Evolutionary conservation across 2,329 filamentous ascomycete species (phyloP).

Genomic region (Tolypocladium guangdongense): DNA sequence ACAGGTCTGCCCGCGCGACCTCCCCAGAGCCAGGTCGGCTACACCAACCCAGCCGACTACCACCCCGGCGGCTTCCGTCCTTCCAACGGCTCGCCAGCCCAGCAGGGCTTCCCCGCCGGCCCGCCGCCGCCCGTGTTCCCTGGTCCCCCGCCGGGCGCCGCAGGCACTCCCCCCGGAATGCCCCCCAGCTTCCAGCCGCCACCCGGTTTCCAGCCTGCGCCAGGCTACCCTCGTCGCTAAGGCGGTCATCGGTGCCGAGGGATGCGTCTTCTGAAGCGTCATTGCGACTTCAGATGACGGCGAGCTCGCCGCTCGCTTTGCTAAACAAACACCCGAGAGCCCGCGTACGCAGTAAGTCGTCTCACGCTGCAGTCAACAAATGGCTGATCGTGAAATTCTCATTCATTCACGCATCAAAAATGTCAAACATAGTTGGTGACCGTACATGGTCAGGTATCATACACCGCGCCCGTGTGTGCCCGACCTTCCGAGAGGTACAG

Average conservation of each 20-base stretch:
- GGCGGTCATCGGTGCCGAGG: background rate
- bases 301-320: background rate
- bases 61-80: conserved; percentile 32
- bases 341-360: background rate
- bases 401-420: conserved; percentile 2
- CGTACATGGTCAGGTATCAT: conserved; percentile 13
- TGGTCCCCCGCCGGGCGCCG: conserved; percentile 20
- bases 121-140: conserved; percentile 31
- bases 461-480: conserved; percentile 9
- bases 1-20: conserved; percentile 40
- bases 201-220: conserved; percentile 28
- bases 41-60: conserved; percentile 36
- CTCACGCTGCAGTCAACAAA: background rate
- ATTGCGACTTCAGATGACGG: background rate
- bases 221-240: conserved; percentile 26
- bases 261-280: background rate
- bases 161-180: conserved; percentile 25
- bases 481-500: conserved; percentile 4
- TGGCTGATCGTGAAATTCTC: background rate
- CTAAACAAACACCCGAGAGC: background rate
- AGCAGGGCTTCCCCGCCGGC: conserved; percentile 24
- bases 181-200: conserved; percentile 36
- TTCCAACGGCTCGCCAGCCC: conserved; percentile 25
- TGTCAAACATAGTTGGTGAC: conserved; percentile 4
- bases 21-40: conserved; percentile 33